Evolutionary conservation across 2,329 filamentous ascomycete species (phyloP), one percentile per base, ranked within the genome.

Genomic region (Elsinoe fawcettii): DNA sequence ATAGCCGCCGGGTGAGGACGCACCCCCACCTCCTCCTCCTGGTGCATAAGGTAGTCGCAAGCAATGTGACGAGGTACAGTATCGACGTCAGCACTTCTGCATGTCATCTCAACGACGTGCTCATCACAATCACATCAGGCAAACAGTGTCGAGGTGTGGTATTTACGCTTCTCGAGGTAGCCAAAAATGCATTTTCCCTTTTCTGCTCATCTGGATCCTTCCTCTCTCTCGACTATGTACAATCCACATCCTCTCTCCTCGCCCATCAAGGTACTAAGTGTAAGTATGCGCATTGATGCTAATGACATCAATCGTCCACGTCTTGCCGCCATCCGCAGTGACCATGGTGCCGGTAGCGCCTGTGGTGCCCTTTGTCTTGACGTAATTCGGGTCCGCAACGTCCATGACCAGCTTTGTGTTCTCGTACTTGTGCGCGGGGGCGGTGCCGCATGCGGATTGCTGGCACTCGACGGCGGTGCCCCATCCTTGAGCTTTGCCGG

Each of bases 391-490:
- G 62, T 76, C 67, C 2, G 69, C 65, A 5, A 59, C 59, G 51
- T 70, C 60, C 55, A 71, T 63, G 55, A 64, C 66, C 47, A 75
- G 70, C 55, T 66, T 66, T 12, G 73, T 74, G 61, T 76, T 61
- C 57, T 69, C 69, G 69, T 73, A 75, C 27, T 66, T 64, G 70
- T 76, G 74, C 23, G 70, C 69, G 23, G 66, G 64, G 27, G 75
- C 65, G 34, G 69, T 74, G 16, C 74, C 73, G 62, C 74, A 75
- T 58, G 73, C 66, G 4, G 65, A 60, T 36, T 64, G 67, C 1
- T 68, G 69, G 47, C 73, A 75, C 59, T 75, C 72, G 58, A 76
- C 70, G 0, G 75, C 69, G 34, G 69, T 74, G 1, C 74, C 75
- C 68, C 73, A 77, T 59, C 74, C 74, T 65, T 70, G 62, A 2